Conservation (phyloP, 2,329 filamentous ascomycete species). For the Pseudogymnoascus sp. region DNA sequence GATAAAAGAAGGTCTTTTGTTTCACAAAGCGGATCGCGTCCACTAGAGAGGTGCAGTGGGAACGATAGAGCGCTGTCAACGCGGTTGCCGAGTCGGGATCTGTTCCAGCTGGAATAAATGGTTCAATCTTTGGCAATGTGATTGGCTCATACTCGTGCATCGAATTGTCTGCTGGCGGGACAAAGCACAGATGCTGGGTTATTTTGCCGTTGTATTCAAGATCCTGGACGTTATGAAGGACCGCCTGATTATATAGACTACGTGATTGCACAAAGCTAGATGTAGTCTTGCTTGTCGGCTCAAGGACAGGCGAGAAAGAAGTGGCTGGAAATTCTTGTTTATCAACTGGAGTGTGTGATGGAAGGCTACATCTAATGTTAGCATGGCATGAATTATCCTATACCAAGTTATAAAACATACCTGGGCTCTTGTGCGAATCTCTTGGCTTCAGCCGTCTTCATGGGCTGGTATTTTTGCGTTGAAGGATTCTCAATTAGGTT, state of each 20-base stretch:
- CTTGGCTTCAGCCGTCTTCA: constrained; percentile 39
- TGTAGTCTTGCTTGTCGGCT: not conserved
- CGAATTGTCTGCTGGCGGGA: constrained; percentile 44
- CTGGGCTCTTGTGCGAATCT: constrained; percentile 42
- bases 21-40: constrained; percentile 95
- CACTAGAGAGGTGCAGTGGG: constrained; percentile 89
- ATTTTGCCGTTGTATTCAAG: constrained; percentile 53
- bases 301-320: constrained; percentile 15
- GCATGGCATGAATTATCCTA: constrained; percentile 7
- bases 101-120: constrained; percentile 71
- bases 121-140: constrained; percentile 74
- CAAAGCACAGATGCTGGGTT: constrained; percentile 50
- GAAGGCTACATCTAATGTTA: constrained; percentile 15
- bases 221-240: constrained; percentile 48
- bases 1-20: constrained; percentile 90
- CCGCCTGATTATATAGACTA: constrained; percentile 53
- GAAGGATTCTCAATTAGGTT: constrained; percentile 22
- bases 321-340: constrained; percentile 11
- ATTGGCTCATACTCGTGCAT: constrained; percentile 61
- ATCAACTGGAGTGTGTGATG: not conserved
- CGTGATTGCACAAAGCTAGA: constrained; percentile 30
- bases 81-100: constrained; percentile 82
- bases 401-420: constrained; percentile 31
- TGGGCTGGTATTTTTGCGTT: constrained; percentile 38
- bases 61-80: constrained; percentile 78